Percentiles rank a stretch among this genome's conserved stretches.
These are phyloP conservation scores for Nakazawaea wickerhamii DNA, from an alignment of 805 yeast species.

Conservation along the genomic window DNA sequence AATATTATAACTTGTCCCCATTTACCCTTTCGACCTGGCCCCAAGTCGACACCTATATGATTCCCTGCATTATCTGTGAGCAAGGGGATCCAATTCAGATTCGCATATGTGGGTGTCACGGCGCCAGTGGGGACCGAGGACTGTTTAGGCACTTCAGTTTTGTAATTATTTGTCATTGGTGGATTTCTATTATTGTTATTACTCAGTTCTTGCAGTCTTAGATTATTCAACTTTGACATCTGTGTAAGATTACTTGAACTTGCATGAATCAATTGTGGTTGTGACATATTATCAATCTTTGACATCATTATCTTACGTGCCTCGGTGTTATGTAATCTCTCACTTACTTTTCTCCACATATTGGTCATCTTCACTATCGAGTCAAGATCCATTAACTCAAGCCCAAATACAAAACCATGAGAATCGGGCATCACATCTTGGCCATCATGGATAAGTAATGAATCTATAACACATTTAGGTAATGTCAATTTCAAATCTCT, in stretches of 20 bases:
- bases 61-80: constrained; percentile 84
- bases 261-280: constrained; percentile 19
- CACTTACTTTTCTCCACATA: constrained; percentile 73
- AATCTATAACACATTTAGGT: constrained; percentile 73
- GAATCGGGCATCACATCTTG: constrained; percentile 70
- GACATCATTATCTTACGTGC: constrained; percentile 16
- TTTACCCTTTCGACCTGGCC: constrained; percentile 65
- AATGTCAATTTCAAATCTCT: constrained; percentile 63
- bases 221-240: constrained; percentile 5
- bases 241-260: constrained; percentile 9
- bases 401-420: constrained; percentile 70
- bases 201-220: neutral
- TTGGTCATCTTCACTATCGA: constrained; percentile 72
- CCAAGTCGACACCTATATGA: constrained; percentile 80
- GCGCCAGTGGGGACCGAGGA: constrained; percentile 68
- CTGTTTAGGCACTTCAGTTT: constrained; percentile 42
- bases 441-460: constrained; percentile 76
- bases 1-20: constrained; percentile 86
- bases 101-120: constrained; percentile 67
- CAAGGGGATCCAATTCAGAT: constrained; percentile 84
- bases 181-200: constrained; percentile 11
- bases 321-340: constrained; percentile 27
- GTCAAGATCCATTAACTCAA: constrained; percentile 71
- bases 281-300: constrained; percentile 12
- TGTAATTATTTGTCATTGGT: constrained; percentile 30